phyloP scores from a whole-genome alignment of 306 rosid genomes.

The barrel medic (Medicago truncatula) region DNA sequence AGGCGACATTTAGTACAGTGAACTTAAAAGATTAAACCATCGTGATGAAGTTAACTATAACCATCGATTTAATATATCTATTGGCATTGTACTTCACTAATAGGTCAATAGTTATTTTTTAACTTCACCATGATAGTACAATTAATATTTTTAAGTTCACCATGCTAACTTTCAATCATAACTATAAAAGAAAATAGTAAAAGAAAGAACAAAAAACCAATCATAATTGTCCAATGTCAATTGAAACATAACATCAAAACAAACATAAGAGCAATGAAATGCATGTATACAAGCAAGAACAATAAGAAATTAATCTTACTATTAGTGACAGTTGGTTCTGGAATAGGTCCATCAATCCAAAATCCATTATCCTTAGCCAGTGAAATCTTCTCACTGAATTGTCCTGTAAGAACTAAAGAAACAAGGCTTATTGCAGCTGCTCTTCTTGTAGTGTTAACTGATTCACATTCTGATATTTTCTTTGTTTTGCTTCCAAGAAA shows the following conservation, averaged over 20 bases:
- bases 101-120: too few relatives aligned
- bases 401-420: conserved; percentile 58
- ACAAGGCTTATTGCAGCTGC: conserved; percentile 67
- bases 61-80: too few relatives aligned
- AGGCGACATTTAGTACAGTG: too few relatives aligned
- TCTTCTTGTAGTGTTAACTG: conserved; percentile 70
- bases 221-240: conserved; percentile 6
- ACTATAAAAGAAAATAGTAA: neutral
- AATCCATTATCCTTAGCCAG: conserved; percentile 74
- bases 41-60: too few relatives aligned
- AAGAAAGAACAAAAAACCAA: neutral
- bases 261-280: neutral
- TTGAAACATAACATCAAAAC: conserved; percentile 1
- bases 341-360: conserved; percentile 77
- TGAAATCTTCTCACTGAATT: conserved; percentile 47
- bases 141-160: too few relatives aligned
- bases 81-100: too few relatives aligned
- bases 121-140: too few relatives aligned
- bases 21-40: too few relatives aligned
- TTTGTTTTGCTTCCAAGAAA: conserved; percentile 52
- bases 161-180: too few relatives aligned
- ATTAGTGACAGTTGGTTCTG: conserved; percentile 66
- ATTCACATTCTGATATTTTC: conserved; percentile 48
- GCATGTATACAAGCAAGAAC: neutral
- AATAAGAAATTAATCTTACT: conserved; percentile 54